Base-by-base conservation (phyloP, 108 stramenopile genomes). In the Discostella pseudostelligera region DNA sequence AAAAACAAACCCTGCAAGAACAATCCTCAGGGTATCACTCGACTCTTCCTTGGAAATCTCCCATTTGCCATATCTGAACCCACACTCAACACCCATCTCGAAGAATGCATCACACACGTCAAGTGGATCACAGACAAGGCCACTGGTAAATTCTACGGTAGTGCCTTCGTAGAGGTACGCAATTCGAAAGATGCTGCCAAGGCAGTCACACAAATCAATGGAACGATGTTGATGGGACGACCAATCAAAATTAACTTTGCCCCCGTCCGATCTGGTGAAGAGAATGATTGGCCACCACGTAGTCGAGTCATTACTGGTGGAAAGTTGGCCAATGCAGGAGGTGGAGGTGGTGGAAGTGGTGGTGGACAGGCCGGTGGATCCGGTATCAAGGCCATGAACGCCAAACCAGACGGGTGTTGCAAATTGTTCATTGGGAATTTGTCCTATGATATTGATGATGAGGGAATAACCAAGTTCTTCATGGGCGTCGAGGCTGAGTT, bases 351-450 rank as follows among this genome's bases (percentile, higher is more conserved):
- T n/a, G 90, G 87, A 39, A 71, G 69, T 9, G 70, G 50, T 39
- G 80, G 74, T 12, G 90, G 87, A 42, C 90, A 92, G 69, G 93
- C 90, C 17, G 94, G 94, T 40, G 89, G 88, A 24, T 69, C 51
- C 26, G 87, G 89, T 11, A 60, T 84, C 21, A 89, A 87, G 62
- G 88, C 90, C 25, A 92, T 95, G 91, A 81, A 84, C 26, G 89
- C 73, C 9, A 95, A 92, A 59, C 94, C 94, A 3, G 90, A 90
- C 40, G 83, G 86, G 21, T 93, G 94, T 54, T 39, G 66, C 37
- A 96, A 96, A 58, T 70, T 96, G 2, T 98, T 96, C 50, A 85
- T 95, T 55, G 97, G 96, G 8, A 98, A 98, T 74, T 70, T 96
- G 14, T 86, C 90, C 17, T 98, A 92, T 71, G 96, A 98, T 25